Evolutionary conservation across 768 basidiomycete genomes (phyloP).

Genomic region (Tubosaeta sp.): DNA sequence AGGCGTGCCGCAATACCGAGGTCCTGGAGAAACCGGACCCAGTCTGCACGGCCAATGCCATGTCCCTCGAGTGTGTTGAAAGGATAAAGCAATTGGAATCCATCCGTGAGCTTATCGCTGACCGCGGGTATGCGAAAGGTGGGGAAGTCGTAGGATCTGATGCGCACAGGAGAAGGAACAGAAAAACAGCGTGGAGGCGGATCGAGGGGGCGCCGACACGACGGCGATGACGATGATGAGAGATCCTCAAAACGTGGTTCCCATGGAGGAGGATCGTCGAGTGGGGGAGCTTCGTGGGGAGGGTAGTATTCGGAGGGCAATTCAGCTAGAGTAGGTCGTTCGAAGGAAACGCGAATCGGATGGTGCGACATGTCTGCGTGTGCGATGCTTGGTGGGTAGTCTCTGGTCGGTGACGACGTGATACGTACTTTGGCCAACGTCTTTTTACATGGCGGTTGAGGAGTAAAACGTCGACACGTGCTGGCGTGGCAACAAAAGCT

Average conservation of each 20-base stretch:
- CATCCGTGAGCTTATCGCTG: conserved; percentile 18
- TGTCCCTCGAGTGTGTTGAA: conserved; percentile 23
- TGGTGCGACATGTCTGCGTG: conserved; percentile 4
- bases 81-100: conserved; percentile 28
- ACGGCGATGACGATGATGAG: not conserved
- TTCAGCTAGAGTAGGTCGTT: not conserved
- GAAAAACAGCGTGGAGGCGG: conserved; percentile 31
- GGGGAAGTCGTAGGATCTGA: conserved; percentile 26
- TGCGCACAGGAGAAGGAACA: conserved; percentile 22
- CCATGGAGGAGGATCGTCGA: conserved; percentile 23
- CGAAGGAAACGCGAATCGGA: not conserved
- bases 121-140: conserved; percentile 23
- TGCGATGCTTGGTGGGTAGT: not conserved
- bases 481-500: not conserved
- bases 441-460: not conserved
- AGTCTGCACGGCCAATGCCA: conserved; percentile 24
- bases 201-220: conserved; percentile 22
- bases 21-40: conserved; percentile 30
- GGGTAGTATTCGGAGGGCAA: not conserved
- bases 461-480: conserved; percentile 10
- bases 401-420: not conserved
- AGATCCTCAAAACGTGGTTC: conserved; percentile 27
- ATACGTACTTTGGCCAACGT: not conserved
- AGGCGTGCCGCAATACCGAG: conserved; percentile 27
- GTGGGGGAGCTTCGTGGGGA: not conserved